Base-by-base conservation (phyloP, 352 stramenopile species). In the Pythium phragmitis region DNA sequence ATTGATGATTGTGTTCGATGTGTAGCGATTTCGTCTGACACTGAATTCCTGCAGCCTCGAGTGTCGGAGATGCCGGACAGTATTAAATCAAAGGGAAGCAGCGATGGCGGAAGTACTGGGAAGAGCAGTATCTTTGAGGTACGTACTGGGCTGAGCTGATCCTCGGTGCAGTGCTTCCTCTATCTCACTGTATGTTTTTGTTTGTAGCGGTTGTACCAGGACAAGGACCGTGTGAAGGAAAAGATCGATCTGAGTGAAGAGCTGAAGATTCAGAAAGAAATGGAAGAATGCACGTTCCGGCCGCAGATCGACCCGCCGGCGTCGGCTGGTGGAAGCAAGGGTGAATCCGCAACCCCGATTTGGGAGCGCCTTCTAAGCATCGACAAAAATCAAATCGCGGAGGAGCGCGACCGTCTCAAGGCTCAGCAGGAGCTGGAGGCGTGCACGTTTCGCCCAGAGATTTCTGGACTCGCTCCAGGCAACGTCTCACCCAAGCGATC, bases 61-160 rank as follows among this genome's bases (percentile, higher is more conserved):
- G 85, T 90, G 12, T 82, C 73, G 12, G 64, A 80, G 2, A 65
- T 75, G 3, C 73, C 77, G 6, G 75, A 88, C 45, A 76, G 79
- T 30, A 82, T 82, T 17, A 89, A 89, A 51, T 69, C 70, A 17
- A 89, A 89, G 69, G 61, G 74, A 54, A 83, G 73, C 70, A 82
- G 77, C 46, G 71, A 80, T 60, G 76, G 63, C 54, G 65, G 49
- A 75, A 88, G 72, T 63, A 70, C 82, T 30, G 68, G 72, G 48
- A 88, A 87, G 69, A 91, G 59, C 57, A 90, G 55, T 54, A 91
- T 94, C 64, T 94, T 92, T 63, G 79, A 92, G 75, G 85, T 92
- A 69, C 34, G 63, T 46, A 28, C 26, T 49, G 34, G 5, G 17
- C 9, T 57, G 14, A 45, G 11, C 7, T 13, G 16, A 17, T 37